Evolutionary conservation across 106 monocot genomes (phyloP), one percentile per base, ranked within the genome.

Genomic region (Dioscorea zingiberensis): DNA sequence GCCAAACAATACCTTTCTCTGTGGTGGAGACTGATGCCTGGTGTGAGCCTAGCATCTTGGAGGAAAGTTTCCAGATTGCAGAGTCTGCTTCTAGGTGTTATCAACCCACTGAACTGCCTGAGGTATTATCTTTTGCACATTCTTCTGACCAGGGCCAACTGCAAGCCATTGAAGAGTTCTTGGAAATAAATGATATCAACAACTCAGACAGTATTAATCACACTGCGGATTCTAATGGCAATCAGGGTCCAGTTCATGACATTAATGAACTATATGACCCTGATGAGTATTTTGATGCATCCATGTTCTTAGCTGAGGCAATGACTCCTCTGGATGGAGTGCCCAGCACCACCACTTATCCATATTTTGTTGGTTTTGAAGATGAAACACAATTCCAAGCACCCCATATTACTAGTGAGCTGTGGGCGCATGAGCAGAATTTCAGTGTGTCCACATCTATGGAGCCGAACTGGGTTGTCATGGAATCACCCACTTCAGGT

Each of bases 151-250:
- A 71, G 49, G 57, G 8, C 21, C 59, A 69, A 47, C 24, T 57
- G 27, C 21, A 3, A 59, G 54, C 51, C 54, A 76, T 73, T 67
- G 85, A 77, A 66, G 92, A 87, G 45, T 87, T 85, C 54, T 53
- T 93, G 13, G 87, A 93, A 77, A 73, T 93, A 18, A 64, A 70
- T 68, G 92, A 93, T 74, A 75, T 93, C 23, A 55, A 23, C 64
- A 80, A 83, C 27, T 66, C 72, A 23, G 70, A 68, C 10, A 68
- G 64, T 24, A 16, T 25, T 3, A 29, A 29, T 23, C 60, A 21
- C 49, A 59, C 8, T 44, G 45, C 58, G 54, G 73, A 82, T 18
- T 30, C 71, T 65, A 23, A 28, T 47, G 25, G 18, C 69, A 75
- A 70, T 64, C 48, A 32, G 13, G 27, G 63, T n/a, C 49, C 25